A percentile compares a stretch with the other conserved stretches of the same genome.
phyloP scores from a whole-genome alignment of 2,329 filamentous ascomycete genomes.

The Alternaria consortialis region DNA sequence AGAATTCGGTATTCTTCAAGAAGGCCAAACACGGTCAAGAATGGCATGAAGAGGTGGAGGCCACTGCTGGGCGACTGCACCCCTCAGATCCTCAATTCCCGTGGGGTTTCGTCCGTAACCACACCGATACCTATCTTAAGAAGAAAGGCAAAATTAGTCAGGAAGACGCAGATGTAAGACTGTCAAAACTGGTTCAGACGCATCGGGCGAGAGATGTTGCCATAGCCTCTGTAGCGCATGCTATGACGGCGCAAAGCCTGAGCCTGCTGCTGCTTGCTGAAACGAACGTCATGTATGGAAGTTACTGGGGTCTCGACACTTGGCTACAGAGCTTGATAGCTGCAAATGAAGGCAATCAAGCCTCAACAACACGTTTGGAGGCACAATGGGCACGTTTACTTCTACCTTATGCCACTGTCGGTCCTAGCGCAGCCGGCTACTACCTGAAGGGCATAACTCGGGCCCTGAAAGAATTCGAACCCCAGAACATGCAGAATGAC shows the following conservation, averaged over 20 bases:
- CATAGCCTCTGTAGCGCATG: constrained; percentile 42
- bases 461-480: constrained; percentile 23
- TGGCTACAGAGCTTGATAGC: constrained; percentile 44
- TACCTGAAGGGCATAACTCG: constrained; percentile 36
- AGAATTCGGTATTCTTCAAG: constrained; percentile 29
- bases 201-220: constrained; percentile 38
- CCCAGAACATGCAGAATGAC: constrained; percentile 21
- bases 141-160: constrained; percentile 43
- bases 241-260: constrained; percentile 36
- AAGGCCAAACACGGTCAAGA: constrained; percentile 40
- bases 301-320: constrained; percentile 38
- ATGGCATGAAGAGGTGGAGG: constrained; percentile 40
- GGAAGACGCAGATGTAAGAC: constrained; percentile 31
- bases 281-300: constrained; percentile 36
- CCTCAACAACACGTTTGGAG: constrained; percentile 37
- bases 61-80: constrained; percentile 31
- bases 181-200: constrained; percentile 32
- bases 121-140: constrained; percentile 43
- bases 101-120: constrained; percentile 26
- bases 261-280: constrained; percentile 35
- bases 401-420: constrained; percentile 36
- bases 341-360: constrained; percentile 35
- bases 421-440: constrained; percentile 32
- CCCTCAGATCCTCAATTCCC: constrained; percentile 41
- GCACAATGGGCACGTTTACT: constrained; percentile 37